Evolutionary conservation across 2,329 filamentous ascomycete species (phyloP).

Genomic region (Fusarium subtropicale): DNA sequence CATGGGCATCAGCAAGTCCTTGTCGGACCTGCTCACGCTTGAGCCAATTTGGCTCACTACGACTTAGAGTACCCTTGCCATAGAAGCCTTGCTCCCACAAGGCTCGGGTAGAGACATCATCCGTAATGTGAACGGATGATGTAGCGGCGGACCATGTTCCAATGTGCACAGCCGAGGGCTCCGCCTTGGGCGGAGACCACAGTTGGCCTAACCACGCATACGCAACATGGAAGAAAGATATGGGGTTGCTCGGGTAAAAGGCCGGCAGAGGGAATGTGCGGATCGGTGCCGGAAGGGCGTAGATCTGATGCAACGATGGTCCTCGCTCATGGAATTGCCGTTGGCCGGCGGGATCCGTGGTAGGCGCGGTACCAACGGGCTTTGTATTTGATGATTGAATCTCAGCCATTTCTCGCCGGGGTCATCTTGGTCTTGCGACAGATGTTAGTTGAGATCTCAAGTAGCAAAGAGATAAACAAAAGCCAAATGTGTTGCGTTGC

Average conservation of each 20-base stretch:
- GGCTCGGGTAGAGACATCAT: conserved; percentile 78
- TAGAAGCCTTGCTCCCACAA: conserved; percentile 98
- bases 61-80: conserved; percentile 91
- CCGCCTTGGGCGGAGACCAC: conserved; percentile 72
- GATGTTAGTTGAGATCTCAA: conserved; percentile 27
- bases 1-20: conserved; percentile 72
- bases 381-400: conserved; percentile 45
- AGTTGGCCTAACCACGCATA: conserved; percentile 82
- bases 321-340: conserved; percentile 50
- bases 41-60: conserved; percentile 95
- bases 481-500: conserved; percentile 49
- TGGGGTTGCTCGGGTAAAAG: conserved; percentile 91
- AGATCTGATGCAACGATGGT: conserved; percentile 74
- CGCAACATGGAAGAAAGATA: conserved; percentile 85
- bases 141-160: conserved; percentile 86
- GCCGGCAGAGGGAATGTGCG: conserved; percentile 85
- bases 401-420: conserved; percentile 58
- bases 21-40: conserved; percentile 81
- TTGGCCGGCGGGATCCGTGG: conserved; percentile 36
- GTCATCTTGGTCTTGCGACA: conserved; percentile 61
- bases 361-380: conserved; percentile 39
- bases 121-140: conserved; percentile 84
- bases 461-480: not conserved
- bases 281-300: conserved; percentile 83
- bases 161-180: conserved; percentile 72